Evolutionary conservation across 208 protist genomes (phyloP).

Genomic region (Entamoeba moshkovskii): DNA sequence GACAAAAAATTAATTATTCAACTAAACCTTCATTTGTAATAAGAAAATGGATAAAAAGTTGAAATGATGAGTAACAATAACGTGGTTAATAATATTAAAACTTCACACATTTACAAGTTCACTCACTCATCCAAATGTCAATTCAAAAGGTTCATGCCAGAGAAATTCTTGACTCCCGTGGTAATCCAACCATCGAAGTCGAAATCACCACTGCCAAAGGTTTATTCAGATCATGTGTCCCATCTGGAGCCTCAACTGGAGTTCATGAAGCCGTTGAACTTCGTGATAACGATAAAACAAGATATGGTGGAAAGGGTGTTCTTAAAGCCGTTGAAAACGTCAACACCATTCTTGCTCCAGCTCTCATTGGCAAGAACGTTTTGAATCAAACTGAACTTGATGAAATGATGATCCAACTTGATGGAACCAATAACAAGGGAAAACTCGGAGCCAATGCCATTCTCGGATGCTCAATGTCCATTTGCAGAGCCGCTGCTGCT

Average conservation of each 20-base stretch:
- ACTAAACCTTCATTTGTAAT: too few species aligned
- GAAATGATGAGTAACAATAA: background rate
- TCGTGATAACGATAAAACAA: conserved; percentile 71
- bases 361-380: conserved; percentile 69
- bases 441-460: conserved; percentile 90
- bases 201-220: conserved; percentile 75
- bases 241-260: conserved; percentile 93
- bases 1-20: too few species aligned
- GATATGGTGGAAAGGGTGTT: conserved; percentile 85
- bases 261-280: conserved; percentile 77
- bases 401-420: conserved; percentile 71
- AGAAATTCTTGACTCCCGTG: conserved; percentile 64
- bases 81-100: background rate
- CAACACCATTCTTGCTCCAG: conserved; percentile 69
- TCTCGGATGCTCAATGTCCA: conserved; percentile 85
- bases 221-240: conserved; percentile 80
- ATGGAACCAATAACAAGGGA: conserved; percentile 83
- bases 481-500: conserved; percentile 66
- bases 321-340: conserved; percentile 83
- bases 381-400: conserved; percentile 63
- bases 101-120: background rate
- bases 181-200: conserved; percentile 76
- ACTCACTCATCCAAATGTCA: background rate
- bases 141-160: conserved; percentile 30
- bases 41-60: too few species aligned